These are phyloP conservation scores for Cladophialophora exuberans DNA, from an alignment of 2,329 filamentous ascomycete genomes.

Conservation along the genomic window DNA sequence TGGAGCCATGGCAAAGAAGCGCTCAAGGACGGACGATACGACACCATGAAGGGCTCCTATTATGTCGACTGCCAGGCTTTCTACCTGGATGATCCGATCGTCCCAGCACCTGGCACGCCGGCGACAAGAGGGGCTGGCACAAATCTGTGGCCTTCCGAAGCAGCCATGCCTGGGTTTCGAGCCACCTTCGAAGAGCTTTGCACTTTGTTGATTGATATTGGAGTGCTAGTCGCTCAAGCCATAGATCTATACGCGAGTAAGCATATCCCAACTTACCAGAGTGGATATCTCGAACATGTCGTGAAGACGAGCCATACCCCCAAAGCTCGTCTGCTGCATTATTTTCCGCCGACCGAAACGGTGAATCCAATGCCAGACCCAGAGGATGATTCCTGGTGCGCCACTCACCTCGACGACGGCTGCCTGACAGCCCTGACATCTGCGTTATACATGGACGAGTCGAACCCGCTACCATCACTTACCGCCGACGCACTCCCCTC, in stretches of 20 bases:
- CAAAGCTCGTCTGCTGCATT: constrained; percentile 88
- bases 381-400: constrained; percentile 87
- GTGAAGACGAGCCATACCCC: constrained; percentile 83
- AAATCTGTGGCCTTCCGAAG: constrained; percentile 76
- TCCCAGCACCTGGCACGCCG: constrained; percentile 34
- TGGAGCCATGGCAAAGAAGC: constrained; percentile 68
- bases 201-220: constrained; percentile 82
- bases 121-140: constrained; percentile 58
- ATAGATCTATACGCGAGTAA: constrained; percentile 82
- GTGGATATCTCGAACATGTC: constrained; percentile 77
- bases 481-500: neutral
- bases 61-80: constrained; percentile 63
- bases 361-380: constrained; percentile 4
- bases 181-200: constrained; percentile 75
- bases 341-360: constrained; percentile 65
- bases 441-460: constrained; percentile 93
- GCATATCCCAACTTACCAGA: constrained; percentile 75
- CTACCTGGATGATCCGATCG: constrained; percentile 38
- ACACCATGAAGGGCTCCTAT: constrained; percentile 66
- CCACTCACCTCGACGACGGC: constrained; percentile 76
- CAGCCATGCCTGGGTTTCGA: constrained; percentile 74
- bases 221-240: constrained; percentile 81
- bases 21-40: constrained; percentile 62
- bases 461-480: constrained; percentile 36
- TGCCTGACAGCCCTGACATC: constrained; percentile 91